These are phyloP conservation scores for Physocladia obscura DNA, from an alignment of 192 early-diverging fungal genomes.

Conservation along the genomic window DNA sequence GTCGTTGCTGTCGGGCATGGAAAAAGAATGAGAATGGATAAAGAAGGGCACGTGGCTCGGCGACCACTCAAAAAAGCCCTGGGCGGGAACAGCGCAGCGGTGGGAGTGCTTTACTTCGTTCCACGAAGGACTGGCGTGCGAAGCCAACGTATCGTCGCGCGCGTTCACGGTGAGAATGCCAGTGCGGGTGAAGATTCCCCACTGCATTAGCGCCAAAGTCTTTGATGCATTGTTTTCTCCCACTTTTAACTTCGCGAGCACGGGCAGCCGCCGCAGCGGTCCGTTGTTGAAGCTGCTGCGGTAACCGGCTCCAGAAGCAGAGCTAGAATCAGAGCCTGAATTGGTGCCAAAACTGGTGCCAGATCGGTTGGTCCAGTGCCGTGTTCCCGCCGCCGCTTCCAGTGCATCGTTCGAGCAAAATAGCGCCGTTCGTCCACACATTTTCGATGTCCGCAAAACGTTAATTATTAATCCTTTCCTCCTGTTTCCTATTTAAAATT, in stretches of 20 bases:
- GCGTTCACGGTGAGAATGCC: constrained; percentile 43
- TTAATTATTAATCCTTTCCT: no score
- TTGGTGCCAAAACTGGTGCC: not conserved
- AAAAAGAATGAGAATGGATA: constrained; percentile 11
- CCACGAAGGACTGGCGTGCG: constrained; percentile 19
- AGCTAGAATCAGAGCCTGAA: not conserved
- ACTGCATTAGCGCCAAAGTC: not conserved
- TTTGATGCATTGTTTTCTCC: not conserved
- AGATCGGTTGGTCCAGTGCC: not conserved
- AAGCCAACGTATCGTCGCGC: constrained; percentile 39
- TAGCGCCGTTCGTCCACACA: constrained; percentile 21
- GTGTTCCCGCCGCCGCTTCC: not conserved
- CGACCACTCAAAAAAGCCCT: constrained; percentile 51
- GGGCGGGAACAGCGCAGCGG: constrained; percentile 43
- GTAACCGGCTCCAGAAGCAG: not conserved
- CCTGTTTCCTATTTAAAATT: no score
- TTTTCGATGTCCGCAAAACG: not conserved
- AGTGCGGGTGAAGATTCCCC: constrained; percentile 4
- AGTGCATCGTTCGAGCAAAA: not conserved
- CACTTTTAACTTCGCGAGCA: not conserved
- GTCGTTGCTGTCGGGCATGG: not conserved
- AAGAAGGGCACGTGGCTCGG: constrained; percentile 30
- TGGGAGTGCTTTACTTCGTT: constrained; percentile 28
- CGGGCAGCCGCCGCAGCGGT: constrained; percentile 8
- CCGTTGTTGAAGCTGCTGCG: constrained; percentile 14